Percentiles rank a stretch among this genome's conserved stretches.
Evolutionary conservation across 164 flowering plant species (phyloP).

Genomic region (Stephania yunnanensis): DNA sequence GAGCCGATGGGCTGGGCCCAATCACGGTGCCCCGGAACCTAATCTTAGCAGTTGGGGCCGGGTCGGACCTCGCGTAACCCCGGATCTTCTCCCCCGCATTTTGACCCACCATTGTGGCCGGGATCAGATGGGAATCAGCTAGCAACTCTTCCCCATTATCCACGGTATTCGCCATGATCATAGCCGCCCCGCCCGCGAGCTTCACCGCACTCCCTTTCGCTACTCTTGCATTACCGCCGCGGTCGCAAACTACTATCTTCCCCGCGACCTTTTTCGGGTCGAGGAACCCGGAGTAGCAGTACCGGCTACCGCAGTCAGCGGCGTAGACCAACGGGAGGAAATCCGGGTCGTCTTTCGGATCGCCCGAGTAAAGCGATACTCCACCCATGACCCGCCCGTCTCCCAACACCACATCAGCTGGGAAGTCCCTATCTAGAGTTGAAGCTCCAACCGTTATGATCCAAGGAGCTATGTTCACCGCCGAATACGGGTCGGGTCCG

Average conservation of each 20-base stretch:
- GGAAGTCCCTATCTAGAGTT: constrained; percentile 80
- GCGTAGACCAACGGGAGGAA: constrained; percentile 47
- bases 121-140: constrained; percentile 73
- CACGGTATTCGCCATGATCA: constrained; percentile 70
- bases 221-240: constrained; percentile 73
- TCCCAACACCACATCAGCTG: constrained; percentile 71
- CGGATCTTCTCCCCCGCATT: constrained; percentile 48
- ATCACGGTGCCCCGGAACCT: constrained; percentile 63
- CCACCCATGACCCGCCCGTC: constrained; percentile 59
- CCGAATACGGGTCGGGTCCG: constrained; percentile 65
- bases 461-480: constrained; percentile 90
- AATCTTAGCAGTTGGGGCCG: constrained; percentile 60
- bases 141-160: constrained; percentile 70
- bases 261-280: constrained; percentile 48
- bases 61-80: constrained; percentile 30
- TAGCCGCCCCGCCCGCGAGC: constrained; percentile 68
- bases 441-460: constrained; percentile 89
- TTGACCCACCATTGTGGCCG: constrained; percentile 73
- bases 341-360: constrained; percentile 21
- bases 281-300: constrained; percentile 39
- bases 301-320: constrained; percentile 43
- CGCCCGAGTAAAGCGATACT: constrained; percentile 68
- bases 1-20: constrained; percentile 59
- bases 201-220: constrained; percentile 76
- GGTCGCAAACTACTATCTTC: constrained; percentile 78